These are phyloP conservation scores for Toxoplasma gondii DNA, from an alignment of 169 alveolate species.

Conservation along the genomic window DNA sequence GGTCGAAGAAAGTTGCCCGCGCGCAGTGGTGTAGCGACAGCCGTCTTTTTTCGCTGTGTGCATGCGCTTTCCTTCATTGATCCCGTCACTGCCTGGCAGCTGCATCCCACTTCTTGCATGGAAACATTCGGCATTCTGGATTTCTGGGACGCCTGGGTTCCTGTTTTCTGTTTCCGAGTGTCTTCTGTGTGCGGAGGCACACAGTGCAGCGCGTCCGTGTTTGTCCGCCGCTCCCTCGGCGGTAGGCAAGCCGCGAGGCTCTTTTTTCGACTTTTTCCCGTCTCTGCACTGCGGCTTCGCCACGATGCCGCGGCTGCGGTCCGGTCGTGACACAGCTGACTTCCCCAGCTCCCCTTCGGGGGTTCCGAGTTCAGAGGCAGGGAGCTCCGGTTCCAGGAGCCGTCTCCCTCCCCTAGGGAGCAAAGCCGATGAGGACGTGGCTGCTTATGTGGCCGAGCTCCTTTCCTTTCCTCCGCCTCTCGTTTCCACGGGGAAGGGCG, in stretches of 20 bases:
- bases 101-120: not conserved
- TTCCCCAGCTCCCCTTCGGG: not conserved
- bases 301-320: constrained; percentile 7
- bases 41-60: not conserved
- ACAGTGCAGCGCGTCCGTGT: not conserved
- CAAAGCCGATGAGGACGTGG: not conserved
- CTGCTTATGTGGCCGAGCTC: not conserved
- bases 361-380: not conserved
- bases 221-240: not conserved
- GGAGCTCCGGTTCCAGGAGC: not conserved
- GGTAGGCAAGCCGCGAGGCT: not conserved
- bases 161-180: not conserved
- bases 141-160: not conserved
- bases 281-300: not conserved
- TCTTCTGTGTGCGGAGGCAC: not conserved
- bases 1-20: not conserved
- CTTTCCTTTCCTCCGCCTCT: not conserved
- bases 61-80: not conserved
- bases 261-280: not conserved
- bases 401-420: not conserved
- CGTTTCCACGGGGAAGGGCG: not conserved
- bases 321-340: not conserved
- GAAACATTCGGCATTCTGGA: not conserved
- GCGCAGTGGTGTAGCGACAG: not conserved
- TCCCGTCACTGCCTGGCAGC: not conserved